Percentiles rank a stretch among this genome's conserved stretches.
These are phyloP conservation scores for Euphorbia schlechtendalii DNA, from an alignment of 441 rosid species.

Conservation along the genomic window DNA sequence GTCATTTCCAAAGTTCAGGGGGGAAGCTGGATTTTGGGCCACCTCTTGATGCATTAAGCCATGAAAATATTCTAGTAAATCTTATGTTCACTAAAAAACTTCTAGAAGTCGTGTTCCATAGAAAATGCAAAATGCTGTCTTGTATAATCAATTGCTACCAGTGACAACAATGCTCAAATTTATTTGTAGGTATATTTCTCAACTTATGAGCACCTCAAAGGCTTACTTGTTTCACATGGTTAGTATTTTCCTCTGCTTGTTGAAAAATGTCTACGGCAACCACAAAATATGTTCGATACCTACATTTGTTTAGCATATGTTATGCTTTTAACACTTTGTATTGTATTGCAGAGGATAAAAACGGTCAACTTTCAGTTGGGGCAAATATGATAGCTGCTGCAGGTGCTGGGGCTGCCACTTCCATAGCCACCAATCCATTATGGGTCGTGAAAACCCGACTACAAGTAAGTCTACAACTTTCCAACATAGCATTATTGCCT, in stretches of 20 bases:
- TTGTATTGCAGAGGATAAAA: conserved; percentile 38
- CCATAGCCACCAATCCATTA: conserved; percentile 79
- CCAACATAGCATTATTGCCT: not conserved
- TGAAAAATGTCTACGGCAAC: conserved; percentile 9
- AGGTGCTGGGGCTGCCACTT: conserved; percentile 89
- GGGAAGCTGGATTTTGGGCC: too few species aligned
- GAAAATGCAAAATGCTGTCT: conserved; percentile 11
- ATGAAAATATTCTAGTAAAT: not conserved
- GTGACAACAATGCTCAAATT: conserved; percentile 32
- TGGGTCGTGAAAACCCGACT: conserved; percentile 98
- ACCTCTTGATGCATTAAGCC: too few species aligned
- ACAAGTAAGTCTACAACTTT: conserved; percentile 17
- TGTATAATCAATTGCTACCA: conserved; percentile 18
- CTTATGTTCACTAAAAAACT: not conserved
- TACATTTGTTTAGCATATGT: not conserved
- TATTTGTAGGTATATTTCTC: conserved; percentile 75
- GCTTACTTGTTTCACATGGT: conserved; percentile 67
- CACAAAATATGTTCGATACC: not conserved
- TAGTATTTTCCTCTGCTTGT: conserved; percentile 25
- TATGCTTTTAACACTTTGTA: conserved; percentile 12
- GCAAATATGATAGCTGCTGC: conserved; percentile 88
- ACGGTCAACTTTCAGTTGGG: conserved; percentile 49
- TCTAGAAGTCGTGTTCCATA: conserved; percentile 2
- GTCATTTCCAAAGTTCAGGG: too few species aligned
- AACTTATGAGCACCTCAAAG: conserved; percentile 67